Evolutionary conservation across 1,139 yeast genomes (phyloP).

Genomic region (Schizosaccharomyces versatilis): DNA sequence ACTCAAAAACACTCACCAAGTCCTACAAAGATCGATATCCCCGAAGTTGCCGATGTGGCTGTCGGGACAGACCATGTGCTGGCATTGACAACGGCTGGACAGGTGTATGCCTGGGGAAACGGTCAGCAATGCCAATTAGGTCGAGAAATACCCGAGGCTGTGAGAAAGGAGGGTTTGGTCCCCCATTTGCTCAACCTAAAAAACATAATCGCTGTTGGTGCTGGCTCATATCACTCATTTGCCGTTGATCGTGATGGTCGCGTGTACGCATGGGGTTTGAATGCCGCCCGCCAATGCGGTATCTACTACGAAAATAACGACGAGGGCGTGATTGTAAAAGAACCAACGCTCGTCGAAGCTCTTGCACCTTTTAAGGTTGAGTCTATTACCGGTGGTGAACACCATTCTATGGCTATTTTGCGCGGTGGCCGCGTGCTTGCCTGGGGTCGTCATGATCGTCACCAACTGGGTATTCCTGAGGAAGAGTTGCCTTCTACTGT

Average conservation of each 20-base stretch:
- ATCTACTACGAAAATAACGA: slow-evolving; percentile 58
- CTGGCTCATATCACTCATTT: slow-evolving; percentile 91
- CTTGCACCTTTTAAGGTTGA: slow-evolving; percentile 36
- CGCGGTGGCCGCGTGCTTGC: slow-evolving; percentile 49
- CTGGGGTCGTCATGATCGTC: slow-evolving; percentile 87
- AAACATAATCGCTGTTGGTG: slow-evolving; percentile 56
- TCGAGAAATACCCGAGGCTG: slow-evolving; percentile 56
- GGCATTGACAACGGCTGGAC: slow-evolving; percentile 64
- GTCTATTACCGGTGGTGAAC: slow-evolving; percentile 78
- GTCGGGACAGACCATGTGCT: slow-evolving; percentile 82
- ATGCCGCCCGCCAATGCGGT: slow-evolving; percentile 93
- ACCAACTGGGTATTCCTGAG: slow-evolving; percentile 61
- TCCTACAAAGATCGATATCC: slow-evolving; percentile 45
- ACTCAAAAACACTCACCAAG: slow-evolving; percentile 38
- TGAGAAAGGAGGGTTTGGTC: slow-evolving; percentile 43
- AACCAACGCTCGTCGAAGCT: slow-evolving; percentile 45
- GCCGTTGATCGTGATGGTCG: slow-evolving; percentile 57
- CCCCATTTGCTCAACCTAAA: slow-evolving; percentile 50
- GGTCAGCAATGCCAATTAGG: slow-evolving; percentile 88
- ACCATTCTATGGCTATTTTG: slow-evolving; percentile 63
- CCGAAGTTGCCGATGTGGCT: slow-evolving; percentile 63
- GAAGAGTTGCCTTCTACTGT: slow-evolving; percentile 44
- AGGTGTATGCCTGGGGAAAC: slow-evolving; percentile 92
- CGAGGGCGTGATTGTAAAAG: slow-evolving; percentile 35
- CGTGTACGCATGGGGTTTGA: slow-evolving; percentile 80